A percentile compares a stretch with the other conserved stretches of the same genome.
phyloP scores from a whole-genome alignment of 106 monocot species.

The Gastrodia elata region DNA sequence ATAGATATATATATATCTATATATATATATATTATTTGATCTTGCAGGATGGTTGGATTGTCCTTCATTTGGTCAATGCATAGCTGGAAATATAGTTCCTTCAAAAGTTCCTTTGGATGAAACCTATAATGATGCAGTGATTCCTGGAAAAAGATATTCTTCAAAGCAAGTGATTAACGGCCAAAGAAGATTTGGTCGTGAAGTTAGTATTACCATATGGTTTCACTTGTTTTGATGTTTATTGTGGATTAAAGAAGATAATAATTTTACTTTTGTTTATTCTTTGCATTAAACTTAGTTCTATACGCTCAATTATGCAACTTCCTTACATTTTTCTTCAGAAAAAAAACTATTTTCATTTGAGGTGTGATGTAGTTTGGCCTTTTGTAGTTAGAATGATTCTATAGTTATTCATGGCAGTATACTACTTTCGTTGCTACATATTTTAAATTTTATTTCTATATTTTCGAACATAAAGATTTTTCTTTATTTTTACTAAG shows the following conservation, averaged over 20 bases:
- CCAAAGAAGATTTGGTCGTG: conserved; percentile 49
- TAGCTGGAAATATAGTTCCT: conserved; percentile 65
- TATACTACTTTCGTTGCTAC: background rate
- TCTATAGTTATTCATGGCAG: background rate
- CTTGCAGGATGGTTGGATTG: conserved; percentile 87
- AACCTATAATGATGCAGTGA: conserved; percentile 66
- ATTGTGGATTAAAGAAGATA: background rate
- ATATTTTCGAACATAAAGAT: background rate
- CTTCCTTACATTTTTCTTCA: too few relatives aligned
- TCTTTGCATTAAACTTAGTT: background rate
- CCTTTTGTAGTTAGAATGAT: background rate
- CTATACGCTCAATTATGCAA: background rate
- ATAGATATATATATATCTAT: background rate
- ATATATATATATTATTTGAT: background rate
- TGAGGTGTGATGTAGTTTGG: background rate
- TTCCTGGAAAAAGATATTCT: conserved; percentile 84
- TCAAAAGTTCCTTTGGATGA: conserved; percentile 97
- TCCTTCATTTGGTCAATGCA: conserved; percentile 59
- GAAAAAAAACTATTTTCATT: too few relatives aligned
- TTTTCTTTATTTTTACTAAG: background rate
- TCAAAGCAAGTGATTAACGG: conserved; percentile 79
- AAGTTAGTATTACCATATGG: conserved; percentile 45
- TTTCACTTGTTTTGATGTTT: background rate
- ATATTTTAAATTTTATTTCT: background rate
- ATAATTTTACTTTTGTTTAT: background rate